A percentile compares a stretch with the other conserved stretches of the same genome.
Conservation (phyloP, 2,329 filamentous ascomycete species). For the Neobulgaria alba region DNA sequence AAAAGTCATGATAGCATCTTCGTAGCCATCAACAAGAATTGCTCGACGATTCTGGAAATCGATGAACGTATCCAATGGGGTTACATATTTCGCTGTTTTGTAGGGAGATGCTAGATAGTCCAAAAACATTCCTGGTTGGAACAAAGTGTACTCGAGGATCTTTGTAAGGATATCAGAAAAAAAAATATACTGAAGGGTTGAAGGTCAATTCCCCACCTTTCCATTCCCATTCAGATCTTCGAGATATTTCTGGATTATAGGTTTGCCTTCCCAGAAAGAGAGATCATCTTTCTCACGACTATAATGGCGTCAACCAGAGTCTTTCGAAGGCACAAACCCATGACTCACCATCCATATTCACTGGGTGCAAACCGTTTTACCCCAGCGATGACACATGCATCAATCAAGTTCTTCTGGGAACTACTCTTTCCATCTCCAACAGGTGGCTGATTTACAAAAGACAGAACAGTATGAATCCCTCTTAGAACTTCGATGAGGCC, state of each 20-base stretch:
- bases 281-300: conserved; percentile 26
- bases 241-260: conserved; percentile 41
- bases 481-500: conserved; percentile 32
- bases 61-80: conserved; percentile 24
- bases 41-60: conserved; percentile 32
- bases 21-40: conserved; percentile 34
- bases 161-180: conserved; percentile 15
- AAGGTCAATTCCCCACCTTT: conserved; percentile 12
- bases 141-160: conserved; percentile 41
- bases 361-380: conserved; percentile 36
- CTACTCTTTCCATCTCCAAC: conserved; percentile 17
- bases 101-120: conserved; percentile 41
- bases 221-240: conserved; percentile 37
- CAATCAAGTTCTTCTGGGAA: conserved; percentile 34
- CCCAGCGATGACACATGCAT: conserved; percentile 31
- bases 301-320: not conserved
- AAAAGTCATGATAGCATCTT: conserved; percentile 33
- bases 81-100: conserved; percentile 32
- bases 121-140: conserved; percentile 40
- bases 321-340: no score
- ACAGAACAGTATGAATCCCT: conserved; percentile 45
- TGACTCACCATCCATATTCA: conserved; percentile 27
- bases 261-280: conserved; percentile 43
- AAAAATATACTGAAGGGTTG: not conserved
- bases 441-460: conserved; percentile 31